These are phyloP conservation scores for Lepidium campestre DNA, from an alignment of 441 rosid species.

Conservation along the genomic window DNA sequence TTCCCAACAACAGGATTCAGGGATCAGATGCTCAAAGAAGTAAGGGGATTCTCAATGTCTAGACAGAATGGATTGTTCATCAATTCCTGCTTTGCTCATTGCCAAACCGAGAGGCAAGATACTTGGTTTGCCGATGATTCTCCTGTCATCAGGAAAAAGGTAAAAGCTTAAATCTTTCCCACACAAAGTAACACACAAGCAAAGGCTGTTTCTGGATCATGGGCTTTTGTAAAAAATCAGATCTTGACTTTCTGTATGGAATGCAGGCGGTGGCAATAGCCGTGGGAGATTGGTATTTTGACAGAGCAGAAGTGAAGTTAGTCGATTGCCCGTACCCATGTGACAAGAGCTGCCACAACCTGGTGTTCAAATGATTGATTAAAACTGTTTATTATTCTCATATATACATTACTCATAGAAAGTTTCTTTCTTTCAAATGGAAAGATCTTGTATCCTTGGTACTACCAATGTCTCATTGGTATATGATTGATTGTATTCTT, in stretches of 20 bases:
- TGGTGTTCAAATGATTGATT: conserved; percentile 52
- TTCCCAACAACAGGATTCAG: conserved; percentile 59
- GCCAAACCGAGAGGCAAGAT: conserved; percentile 95
- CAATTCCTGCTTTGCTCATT: conserved; percentile 96
- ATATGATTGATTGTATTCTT: neutral
- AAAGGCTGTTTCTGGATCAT: neutral
- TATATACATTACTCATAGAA: conserved; percentile 12
- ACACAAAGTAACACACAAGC: neutral
- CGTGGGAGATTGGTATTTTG: conserved; percentile 98
- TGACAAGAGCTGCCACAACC: conserved; percentile 83
- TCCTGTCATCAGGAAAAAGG: conserved; percentile 76
- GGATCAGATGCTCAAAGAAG: conserved; percentile 66
- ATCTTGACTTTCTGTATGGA: neutral
- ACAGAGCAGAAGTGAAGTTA: conserved; percentile 52
- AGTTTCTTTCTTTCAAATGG: conserved; percentile 16
- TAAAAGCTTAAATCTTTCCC: conserved; percentile 23
- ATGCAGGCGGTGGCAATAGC: conserved; percentile 80
- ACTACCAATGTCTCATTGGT: conserved; percentile 30
- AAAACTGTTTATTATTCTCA: neutral
- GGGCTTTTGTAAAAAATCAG: neutral
- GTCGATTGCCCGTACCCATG: conserved; percentile 90
- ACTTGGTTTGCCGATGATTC: conserved; percentile 93
- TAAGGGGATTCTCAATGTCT: conserved; percentile 62
- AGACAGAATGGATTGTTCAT: conserved; percentile 73
- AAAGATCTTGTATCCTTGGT: conserved; percentile 6